These are phyloP conservation scores for Naematelia encephala DNA, from an alignment of 768 basidiomycete species.

Conservation along the genomic window DNA sequence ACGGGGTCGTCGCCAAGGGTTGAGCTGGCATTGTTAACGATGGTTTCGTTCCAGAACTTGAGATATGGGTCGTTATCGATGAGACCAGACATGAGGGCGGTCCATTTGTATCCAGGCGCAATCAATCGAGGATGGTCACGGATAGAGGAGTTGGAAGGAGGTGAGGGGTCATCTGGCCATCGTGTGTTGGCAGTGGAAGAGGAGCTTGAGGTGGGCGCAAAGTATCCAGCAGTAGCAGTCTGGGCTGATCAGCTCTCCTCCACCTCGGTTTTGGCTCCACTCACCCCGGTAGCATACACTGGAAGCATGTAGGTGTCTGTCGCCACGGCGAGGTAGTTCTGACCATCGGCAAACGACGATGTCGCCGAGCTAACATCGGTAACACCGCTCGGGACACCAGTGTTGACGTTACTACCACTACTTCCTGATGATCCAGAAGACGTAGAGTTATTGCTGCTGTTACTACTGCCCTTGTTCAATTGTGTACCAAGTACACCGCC, in stretches of 20 bases:
- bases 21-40: conserved; percentile 73
- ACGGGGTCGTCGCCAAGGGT: conserved; percentile 57
- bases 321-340: conserved; percentile 61
- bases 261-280: conserved; percentile 45
- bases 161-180: conserved; percentile 79
- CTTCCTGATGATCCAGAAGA: conserved; percentile 24
- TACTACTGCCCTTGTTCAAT: conserved; percentile 44
- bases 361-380: conserved; percentile 32
- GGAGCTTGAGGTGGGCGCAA: conserved; percentile 54
- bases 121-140: conserved; percentile 83
- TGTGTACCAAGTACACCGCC: conserved; percentile 74
- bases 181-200: conserved; percentile 52
- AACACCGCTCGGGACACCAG: conserved; percentile 10
- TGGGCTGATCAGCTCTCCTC: conserved; percentile 7
- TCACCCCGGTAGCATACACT: conserved; percentile 80
- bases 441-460: conserved; percentile 3
- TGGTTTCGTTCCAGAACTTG: conserved; percentile 80
- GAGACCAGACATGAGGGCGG: conserved; percentile 64
- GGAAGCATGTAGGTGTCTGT: conserved; percentile 80
- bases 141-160: conserved; percentile 66
- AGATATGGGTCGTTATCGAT: conserved; percentile 84
- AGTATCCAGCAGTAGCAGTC: conserved; percentile 57
- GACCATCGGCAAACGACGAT: conserved; percentile 44
- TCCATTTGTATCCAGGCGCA: conserved; percentile 89
- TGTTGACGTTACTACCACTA: conserved; percentile 1